These are phyloP conservation scores for Botrytis sinoallii DNA, from an alignment of 2,329 filamentous ascomycete genomes.

Conservation along the genomic window DNA sequence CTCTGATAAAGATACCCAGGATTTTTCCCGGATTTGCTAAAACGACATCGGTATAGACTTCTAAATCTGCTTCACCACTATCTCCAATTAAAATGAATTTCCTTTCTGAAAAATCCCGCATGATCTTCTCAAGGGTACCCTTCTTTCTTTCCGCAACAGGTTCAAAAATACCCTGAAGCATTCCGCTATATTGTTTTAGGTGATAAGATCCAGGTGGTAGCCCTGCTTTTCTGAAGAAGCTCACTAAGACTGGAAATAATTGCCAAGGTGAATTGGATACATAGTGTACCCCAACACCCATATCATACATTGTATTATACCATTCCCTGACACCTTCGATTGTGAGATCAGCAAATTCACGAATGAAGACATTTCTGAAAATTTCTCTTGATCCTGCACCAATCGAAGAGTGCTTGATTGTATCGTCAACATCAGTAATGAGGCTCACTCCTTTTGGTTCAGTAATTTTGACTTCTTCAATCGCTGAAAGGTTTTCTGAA, in stretches of 20 bases:
- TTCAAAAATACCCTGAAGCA: slow-evolving; percentile 97
- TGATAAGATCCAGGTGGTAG: slow-evolving; percentile 89
- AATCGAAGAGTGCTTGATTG: slow-evolving; percentile 93
- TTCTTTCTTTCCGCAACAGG: slow-evolving; percentile 95
- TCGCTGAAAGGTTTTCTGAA: slow-evolving; percentile 78
- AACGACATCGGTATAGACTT: slow-evolving; percentile 94
- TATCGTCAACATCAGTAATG: slow-evolving; percentile 98
- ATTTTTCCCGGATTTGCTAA: slow-evolving; percentile 79
- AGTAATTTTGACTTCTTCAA: slow-evolving; percentile 73
- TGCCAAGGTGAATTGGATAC: slow-evolving; percentile 99
- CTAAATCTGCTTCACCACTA: slow-evolving; percentile 92
- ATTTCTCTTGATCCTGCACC: slow-evolving; percentile 84
- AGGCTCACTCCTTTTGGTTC: slow-evolving; percentile 80
- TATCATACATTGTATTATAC: slow-evolving; percentile 73
- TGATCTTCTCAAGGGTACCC: slow-evolving; percentile 77
- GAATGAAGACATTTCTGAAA: slow-evolving; percentile 92
- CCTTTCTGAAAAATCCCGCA: slow-evolving; percentile 84
- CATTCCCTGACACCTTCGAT: slow-evolving; percentile 87
- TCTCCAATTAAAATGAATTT: slow-evolving; percentile 92
- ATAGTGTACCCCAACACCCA: slow-evolving; percentile 90
- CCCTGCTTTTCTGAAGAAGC: slow-evolving; percentile 76
- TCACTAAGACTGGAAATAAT: slow-evolving; percentile 82
- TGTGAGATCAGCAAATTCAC: slow-evolving; percentile 75
- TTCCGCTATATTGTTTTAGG: slow-evolving; percentile 92
- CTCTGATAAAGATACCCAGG: slow-evolving; percentile 83